phyloP scores from a whole-genome alignment of 345 rosid genomes.

The Hibiscus mutabilis region DNA sequence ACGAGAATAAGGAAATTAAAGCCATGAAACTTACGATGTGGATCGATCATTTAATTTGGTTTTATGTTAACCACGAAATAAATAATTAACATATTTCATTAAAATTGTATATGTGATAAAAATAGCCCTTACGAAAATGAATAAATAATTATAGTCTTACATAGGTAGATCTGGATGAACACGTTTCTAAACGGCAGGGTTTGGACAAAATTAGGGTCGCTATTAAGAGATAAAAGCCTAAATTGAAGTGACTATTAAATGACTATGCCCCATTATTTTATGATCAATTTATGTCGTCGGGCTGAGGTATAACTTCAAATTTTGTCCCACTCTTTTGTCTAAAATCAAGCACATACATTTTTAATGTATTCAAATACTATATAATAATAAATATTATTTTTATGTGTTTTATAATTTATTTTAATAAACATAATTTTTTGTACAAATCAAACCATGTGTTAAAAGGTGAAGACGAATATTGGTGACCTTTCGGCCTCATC shows the following conservation, averaged over 20 bases:
- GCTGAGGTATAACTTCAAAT: no score
- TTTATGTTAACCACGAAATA: background rate
- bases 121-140: background rate
- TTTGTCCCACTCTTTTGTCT: no score
- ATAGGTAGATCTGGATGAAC: background rate
- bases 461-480: no score
- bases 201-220: background rate
- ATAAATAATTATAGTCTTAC: background rate
- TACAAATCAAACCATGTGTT: no score
- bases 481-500: background rate
- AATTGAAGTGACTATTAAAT: background rate
- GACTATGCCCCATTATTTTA: background rate
- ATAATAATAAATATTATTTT: no score
- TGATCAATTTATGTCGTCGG: background rate
- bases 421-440: no score
- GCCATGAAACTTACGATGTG: background rate
- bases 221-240: background rate
- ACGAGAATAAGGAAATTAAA: no score
- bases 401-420: no score
- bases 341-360: no score
- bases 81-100: background rate
- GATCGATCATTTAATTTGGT: constrained; percentile 16
- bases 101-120: background rate
- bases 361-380: no score
- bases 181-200: background rate